Conservation (phyloP, 768 basidiomycete species). For the Pisolithus tinctorius region DNA sequence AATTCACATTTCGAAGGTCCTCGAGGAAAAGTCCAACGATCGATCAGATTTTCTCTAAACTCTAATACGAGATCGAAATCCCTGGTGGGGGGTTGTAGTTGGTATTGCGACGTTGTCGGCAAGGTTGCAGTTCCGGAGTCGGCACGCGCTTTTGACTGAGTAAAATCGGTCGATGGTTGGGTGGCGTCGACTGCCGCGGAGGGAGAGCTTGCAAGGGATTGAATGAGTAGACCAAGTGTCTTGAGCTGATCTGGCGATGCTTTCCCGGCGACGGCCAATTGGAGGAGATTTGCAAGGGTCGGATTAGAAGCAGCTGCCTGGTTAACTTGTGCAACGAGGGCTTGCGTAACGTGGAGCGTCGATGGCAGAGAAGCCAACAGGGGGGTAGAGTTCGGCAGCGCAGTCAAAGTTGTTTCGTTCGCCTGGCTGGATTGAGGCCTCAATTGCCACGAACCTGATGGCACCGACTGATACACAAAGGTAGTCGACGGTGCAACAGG, state of each 20-base stretch:
- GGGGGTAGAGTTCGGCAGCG: constrained; percentile 29
- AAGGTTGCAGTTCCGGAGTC: constrained; percentile 9
- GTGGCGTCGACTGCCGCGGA: constrained; percentile 2
- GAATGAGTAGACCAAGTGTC: constrained; percentile 66
- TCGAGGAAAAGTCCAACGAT: constrained; percentile 66
- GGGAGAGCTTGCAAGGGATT: constrained; percentile 43
- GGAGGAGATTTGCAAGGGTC: constrained; percentile 58
- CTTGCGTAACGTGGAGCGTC: constrained; percentile 45
- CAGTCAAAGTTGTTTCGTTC: constrained; percentile 10
- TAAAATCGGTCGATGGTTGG: constrained; percentile 3
- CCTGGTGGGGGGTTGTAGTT: constrained; percentile 31
- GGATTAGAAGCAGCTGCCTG: constrained; percentile 60
- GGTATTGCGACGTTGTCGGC: constrained; percentile 15
- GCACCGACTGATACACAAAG: constrained; percentile 22
- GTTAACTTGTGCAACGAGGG: constrained; percentile 58
- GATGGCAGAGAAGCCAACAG: constrained; percentile 40
- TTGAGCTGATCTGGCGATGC: constrained; percentile 62
- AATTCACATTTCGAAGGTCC: constrained; percentile 48
- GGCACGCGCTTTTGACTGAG: constrained; percentile 7
- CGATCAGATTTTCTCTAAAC: constrained; percentile 54
- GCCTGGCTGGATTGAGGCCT: constrained; percentile 19
- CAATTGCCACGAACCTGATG: constrained; percentile 23
- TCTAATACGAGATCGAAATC: constrained; percentile 72
- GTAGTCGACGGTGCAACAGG: constrained; percentile 16
- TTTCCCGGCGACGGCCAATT: constrained; percentile 53